phyloP scores from a whole-genome alignment of 1,139 yeast species.

The Ogataea hybrid region DNA sequence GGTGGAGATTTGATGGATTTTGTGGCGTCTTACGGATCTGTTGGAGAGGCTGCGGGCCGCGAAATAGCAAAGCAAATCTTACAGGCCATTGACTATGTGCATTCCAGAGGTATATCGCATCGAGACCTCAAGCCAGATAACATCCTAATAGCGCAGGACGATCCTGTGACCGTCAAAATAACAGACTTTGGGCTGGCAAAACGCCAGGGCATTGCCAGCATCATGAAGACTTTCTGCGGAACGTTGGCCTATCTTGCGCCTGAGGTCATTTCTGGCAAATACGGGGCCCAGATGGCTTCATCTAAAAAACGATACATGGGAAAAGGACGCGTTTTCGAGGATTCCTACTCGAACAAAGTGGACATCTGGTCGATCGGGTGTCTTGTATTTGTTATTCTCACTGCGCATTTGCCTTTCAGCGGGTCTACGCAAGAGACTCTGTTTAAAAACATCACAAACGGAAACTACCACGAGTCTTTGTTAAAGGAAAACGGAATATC shows the following conservation, averaged over 20 bases:
- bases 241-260: conserved; percentile 92
- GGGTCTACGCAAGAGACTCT: conserved; percentile 88
- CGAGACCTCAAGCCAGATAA: conserved; percentile 94
- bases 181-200: conserved; percentile 89
- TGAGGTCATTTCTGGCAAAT: conserved; percentile 79
- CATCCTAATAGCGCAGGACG: conserved; percentile 84
- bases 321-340: conserved; percentile 32
- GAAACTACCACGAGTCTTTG: conserved; percentile 80
- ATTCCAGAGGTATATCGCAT: conserved; percentile 85
- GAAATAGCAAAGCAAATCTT: conserved; percentile 83
- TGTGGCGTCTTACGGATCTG: conserved; percentile 87
- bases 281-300: conserved; percentile 36
- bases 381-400: conserved; percentile 80
- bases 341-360: conserved; percentile 76
- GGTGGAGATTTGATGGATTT: conserved; percentile 99
- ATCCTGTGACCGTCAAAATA: conserved; percentile 84
- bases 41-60: conserved; percentile 86
- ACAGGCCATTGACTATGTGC: conserved; percentile 84
- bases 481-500: conserved; percentile 66
- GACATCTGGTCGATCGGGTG: conserved; percentile 98
- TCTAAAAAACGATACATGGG: conserved; percentile 30
- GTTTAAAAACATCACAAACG: conserved; percentile 70
- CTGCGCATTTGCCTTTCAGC: conserved; percentile 91
- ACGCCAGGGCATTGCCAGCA: conserved; percentile 69
- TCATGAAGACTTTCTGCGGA: conserved; percentile 78